Evolutionary conservation across 306 rosid species (phyloP), one percentile per base, ranked within the genome.

Genomic region (Vigna angularis): DNA sequence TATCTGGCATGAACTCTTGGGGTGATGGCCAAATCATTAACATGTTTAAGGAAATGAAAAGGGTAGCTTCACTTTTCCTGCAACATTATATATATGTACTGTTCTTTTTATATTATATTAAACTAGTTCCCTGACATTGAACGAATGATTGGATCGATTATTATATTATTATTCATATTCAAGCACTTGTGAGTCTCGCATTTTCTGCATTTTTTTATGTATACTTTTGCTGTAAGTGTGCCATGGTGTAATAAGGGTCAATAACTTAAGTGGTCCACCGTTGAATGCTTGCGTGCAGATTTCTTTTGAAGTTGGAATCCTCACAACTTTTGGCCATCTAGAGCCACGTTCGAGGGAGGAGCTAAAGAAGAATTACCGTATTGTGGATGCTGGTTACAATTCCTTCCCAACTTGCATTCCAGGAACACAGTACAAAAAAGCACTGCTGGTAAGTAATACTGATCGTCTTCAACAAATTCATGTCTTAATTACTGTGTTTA

Each of bases 221-320:
- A 0, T 18, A 1, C 50, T 55, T 42, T 45, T 32, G n/a, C 49
- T 44, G 40, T 48, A 67, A 77, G 70, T 38, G 48, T 6, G 30
- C 40, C 47, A 36, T n/a, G 0, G 26, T 75, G 32, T 40, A 30
- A 9, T 40, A 66, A 74, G 53, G 66, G 50, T 79, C 66, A 47
- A 65, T 81, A 11, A 75, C 24, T 42, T 34, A 81, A 58, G 78
- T 58, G 78, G 79, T 72, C 56, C 52, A 55, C 7, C 6, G 15
- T 24, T 20, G 57, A 76, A 70, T 83, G 70, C 49, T 74, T 72
- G 80, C 72, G 83, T 86, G 84, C 87, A 91, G 96, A 83, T 82
- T 57, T 92, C 98, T 65, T 95, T 95, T 48, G 92, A 92, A 73
- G 98, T 95, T 34, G 98, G 98, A 1, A 85, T 86, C 65, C 86